These are phyloP conservation scores for Dipteronia dyeriana DNA, from an alignment of 345 rosid species.

Conservation along the genomic window DNA sequence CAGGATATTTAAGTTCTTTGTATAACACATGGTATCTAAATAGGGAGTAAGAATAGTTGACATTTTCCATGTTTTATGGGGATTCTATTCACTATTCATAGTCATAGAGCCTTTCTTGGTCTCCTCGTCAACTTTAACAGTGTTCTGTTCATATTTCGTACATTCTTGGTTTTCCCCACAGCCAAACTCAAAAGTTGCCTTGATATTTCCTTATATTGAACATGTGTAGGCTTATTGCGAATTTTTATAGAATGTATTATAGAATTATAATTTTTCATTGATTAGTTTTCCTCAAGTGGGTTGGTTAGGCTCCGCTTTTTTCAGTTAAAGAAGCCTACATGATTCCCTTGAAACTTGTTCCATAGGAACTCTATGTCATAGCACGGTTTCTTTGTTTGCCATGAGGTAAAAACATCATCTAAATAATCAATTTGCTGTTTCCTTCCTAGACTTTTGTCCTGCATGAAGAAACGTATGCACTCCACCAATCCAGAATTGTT, in stretches of 20 bases:
- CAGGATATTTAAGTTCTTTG: background rate
- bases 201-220: background rate
- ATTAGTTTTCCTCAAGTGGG: background rate
- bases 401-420: background rate
- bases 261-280: background rate
- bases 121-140: background rate
- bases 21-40: background rate
- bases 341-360: background rate
- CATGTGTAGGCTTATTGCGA: background rate
- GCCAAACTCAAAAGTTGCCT: background rate
- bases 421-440: background rate
- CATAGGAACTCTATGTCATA: background rate
- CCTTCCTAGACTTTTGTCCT: background rate
- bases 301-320: background rate
- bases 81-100: background rate
- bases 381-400: background rate
- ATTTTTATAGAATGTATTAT: background rate
- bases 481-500: background rate
- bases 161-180: background rate
- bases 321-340: background rate
- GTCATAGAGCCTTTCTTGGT: background rate
- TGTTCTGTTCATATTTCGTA: background rate
- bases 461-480: background rate
- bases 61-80: conserved; percentile 1
- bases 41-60: background rate